A percentile compares a stretch with the other conserved stretches of the same genome.
Conservation (phyloP, 371 early-diverging fungal genomes). For the Mucor piriformis region DNA sequence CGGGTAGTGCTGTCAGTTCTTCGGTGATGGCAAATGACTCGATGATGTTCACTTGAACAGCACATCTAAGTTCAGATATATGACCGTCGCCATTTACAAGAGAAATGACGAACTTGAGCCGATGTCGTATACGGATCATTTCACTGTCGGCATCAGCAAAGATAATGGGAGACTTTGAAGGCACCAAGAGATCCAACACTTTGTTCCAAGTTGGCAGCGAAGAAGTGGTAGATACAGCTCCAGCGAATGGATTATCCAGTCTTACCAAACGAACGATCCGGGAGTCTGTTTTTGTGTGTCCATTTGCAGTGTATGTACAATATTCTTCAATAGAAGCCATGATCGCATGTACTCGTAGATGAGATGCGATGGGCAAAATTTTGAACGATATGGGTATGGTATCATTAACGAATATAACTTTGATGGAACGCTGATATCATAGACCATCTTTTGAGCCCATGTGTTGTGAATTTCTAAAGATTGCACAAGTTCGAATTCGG, state of each 20-base stretch:
- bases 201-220: constrained; percentile 18
- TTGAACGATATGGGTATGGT: constrained; percentile 31
- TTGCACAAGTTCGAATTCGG: constrained; percentile 29
- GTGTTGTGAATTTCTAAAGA: constrained; percentile 28
- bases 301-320: constrained; percentile 28
- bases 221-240: not conserved
- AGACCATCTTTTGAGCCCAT: constrained; percentile 37
- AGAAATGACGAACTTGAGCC: constrained; percentile 24
- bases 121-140: constrained; percentile 30
- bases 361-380: constrained; percentile 26
- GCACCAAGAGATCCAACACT: constrained; percentile 15
- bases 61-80: constrained; percentile 32
- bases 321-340: constrained; percentile 29
- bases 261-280: constrained; percentile 24
- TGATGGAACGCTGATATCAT: constrained; percentile 32
- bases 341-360: constrained; percentile 21
- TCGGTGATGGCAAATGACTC: constrained; percentile 24
- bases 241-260: constrained; percentile 25
- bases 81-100: constrained; percentile 31
- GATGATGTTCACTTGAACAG: constrained; percentile 27
- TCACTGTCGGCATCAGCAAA: constrained; percentile 30
- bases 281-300: constrained; percentile 25
- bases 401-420: constrained; percentile 24
- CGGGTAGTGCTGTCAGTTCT: constrained; percentile 25
- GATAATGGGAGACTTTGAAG: constrained; percentile 18